Evolutionary conservation across 2,329 filamentous ascomycete genomes (phyloP).

Genomic region (Sporothrix schenckii): DNA sequence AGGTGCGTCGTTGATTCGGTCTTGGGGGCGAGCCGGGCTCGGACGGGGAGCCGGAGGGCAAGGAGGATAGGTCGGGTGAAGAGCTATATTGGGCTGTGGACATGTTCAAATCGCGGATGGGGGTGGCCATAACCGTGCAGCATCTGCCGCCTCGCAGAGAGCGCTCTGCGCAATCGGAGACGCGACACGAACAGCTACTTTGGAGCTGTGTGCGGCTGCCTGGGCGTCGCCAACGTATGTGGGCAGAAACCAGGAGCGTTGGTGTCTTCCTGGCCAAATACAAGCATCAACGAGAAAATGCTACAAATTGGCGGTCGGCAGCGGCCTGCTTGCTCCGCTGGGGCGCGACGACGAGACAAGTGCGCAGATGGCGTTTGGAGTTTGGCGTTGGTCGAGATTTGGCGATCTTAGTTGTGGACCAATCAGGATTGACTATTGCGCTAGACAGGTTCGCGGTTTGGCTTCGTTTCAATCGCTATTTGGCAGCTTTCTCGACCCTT

Average conservation of each 20-base stretch:
- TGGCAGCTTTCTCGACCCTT: background rate
- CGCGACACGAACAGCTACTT: background rate
- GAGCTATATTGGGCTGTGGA: conserved; percentile 49
- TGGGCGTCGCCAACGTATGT: background rate
- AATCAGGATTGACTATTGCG: conserved; percentile 26
- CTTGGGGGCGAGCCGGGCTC: conserved; percentile 53
- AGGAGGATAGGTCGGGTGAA: conserved; percentile 56
- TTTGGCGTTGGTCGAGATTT: conserved; percentile 23
- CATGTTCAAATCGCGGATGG: conserved; percentile 42
- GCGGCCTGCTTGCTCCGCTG: conserved; percentile 5
- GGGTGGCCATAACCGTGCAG: conserved; percentile 31
- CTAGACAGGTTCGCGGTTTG: conserved; percentile 1
- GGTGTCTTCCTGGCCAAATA: background rate
- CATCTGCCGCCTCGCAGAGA: conserved; percentile 8
- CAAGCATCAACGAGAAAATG: conserved; percentile 4
- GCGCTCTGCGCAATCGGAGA: conserved; percentile 6
- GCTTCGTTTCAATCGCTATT: conserved; percentile 20
- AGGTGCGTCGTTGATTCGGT: conserved; percentile 43
- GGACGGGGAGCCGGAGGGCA: conserved; percentile 55
- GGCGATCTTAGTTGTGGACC: conserved; percentile 27
- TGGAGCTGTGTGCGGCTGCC: conserved; percentile 8
- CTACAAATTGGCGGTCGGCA: background rate
- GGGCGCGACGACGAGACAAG: conserved; percentile 19
- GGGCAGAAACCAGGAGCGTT: background rate
- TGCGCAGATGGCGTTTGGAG: conserved; percentile 10